Conservation (phyloP, 1,284 basidiomycete genomes). For the Coniferiporia sulphurascens region DNA sequence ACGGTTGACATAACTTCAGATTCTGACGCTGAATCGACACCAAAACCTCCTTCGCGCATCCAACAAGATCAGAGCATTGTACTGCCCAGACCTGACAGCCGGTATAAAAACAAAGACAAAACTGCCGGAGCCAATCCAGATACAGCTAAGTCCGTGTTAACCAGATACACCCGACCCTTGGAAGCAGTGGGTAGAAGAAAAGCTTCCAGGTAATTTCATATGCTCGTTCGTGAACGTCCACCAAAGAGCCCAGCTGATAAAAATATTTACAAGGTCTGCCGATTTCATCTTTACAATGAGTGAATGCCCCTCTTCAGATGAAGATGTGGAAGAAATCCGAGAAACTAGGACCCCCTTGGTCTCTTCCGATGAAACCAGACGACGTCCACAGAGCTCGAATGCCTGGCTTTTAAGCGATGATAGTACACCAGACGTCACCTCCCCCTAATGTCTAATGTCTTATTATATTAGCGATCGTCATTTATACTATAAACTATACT, state of each 20-base stretch:
- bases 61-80: neutral
- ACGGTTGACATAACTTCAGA: neutral
- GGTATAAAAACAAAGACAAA: neutral
- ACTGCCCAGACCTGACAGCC: neutral
- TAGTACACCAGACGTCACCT: neutral
- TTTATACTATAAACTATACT: neutral
- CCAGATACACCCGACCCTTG: neutral
- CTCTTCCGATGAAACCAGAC: neutral
- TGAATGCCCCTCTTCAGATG: neutral
- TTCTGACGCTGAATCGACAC: neutral
- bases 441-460: neutral
- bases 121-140: too few relatives aligned
- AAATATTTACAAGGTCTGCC: neutral
- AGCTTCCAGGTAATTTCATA: neutral
- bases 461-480: neutral
- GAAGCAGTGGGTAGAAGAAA: neutral
- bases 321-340: neutral
- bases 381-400: neutral
- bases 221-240: neutral
- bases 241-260: neutral
- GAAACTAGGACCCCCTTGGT: neutral
- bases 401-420: constrained; percentile 10
- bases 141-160: neutral
- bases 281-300: neutral
- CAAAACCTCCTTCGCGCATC: neutral